A percentile compares a stretch with the other conserved stretches of the same genome.
These are phyloP conservation scores for Simplicillium sp. DNA, from an alignment of 2,329 filamentous ascomycete genomes.

Conservation along the genomic window DNA sequence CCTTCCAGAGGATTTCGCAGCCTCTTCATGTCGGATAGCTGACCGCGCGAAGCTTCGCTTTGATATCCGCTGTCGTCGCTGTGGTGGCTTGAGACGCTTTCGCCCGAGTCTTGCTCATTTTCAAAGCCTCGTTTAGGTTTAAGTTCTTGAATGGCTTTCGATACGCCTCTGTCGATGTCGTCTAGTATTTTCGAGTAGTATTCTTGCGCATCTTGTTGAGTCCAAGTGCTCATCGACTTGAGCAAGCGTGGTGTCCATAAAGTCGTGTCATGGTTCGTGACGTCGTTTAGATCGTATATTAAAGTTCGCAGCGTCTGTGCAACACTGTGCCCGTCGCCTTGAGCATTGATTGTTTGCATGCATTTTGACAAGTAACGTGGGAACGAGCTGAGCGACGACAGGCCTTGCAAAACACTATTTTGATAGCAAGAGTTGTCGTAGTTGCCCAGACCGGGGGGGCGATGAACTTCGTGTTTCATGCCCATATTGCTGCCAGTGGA, in stretches of 20 bases:
- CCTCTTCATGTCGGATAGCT: constrained; percentile 23
- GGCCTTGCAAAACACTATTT: constrained; percentile 83
- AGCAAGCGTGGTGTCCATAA: constrained; percentile 75
- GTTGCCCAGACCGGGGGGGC: constrained; percentile 69
- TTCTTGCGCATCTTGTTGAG: constrained; percentile 96
- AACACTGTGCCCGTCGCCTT: constrained; percentile 22
- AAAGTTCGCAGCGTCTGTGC: constrained; percentile 50
- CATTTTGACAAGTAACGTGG: constrained; percentile 52
- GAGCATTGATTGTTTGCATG: constrained; percentile 17
- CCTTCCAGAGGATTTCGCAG: constrained; percentile 77
- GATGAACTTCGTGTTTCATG: constrained; percentile 28
- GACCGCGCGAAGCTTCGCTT: constrained; percentile 29
- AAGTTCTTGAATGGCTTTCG: constrained; percentile 29
- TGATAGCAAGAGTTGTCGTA: constrained; percentile 96
- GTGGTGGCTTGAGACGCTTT: constrained; percentile 33
- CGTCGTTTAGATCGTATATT: constrained; percentile 60
- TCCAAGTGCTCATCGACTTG: constrained; percentile 90
- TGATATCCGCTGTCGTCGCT: constrained; percentile 51
- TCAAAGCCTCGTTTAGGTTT: constrained; percentile 28
- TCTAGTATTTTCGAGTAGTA: constrained; percentile 89
- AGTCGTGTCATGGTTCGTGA: constrained; percentile 61
- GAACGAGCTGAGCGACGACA: constrained; percentile 67
- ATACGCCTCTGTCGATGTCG: constrained; percentile 70
- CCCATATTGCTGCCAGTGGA: constrained; percentile 35
- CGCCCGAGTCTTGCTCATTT: constrained; percentile 26